phyloP scores from a whole-genome alignment of 2,329 filamentous ascomycete genomes.

The Phaeosphaeriaceae sp. region DNA sequence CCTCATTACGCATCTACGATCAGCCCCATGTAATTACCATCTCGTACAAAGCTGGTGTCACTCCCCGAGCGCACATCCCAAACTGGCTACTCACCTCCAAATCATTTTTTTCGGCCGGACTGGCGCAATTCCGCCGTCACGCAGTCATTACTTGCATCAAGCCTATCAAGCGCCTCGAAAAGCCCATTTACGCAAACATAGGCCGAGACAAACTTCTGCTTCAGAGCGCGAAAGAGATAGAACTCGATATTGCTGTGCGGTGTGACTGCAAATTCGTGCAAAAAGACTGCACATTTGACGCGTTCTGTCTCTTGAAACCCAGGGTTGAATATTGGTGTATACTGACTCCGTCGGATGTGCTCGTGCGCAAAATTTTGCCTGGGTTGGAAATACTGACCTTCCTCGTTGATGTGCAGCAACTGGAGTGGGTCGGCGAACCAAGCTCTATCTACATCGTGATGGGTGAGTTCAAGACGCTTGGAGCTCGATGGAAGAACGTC shows the following conservation, averaged over 20 bases:
- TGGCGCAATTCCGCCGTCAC: too few relatives aligned
- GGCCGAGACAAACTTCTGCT: too few relatives aligned
- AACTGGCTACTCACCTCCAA: too few relatives aligned
- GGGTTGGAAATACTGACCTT: neutral
- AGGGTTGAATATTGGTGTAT: neutral
- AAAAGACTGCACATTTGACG: neutral
- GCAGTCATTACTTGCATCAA: too few relatives aligned
- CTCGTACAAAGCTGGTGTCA: too few relatives aligned
- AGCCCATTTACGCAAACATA: too few relatives aligned
- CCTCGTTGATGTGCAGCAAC: neutral
- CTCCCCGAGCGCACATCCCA: too few relatives aligned
- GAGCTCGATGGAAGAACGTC: neutral
- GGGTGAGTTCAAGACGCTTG: neutral
- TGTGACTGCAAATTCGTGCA: neutral
- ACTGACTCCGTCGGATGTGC: neutral
- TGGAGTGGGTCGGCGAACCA: neutral
- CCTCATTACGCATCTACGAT: too few relatives aligned
- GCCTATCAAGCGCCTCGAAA: too few relatives aligned
- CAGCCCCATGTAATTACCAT: too few relatives aligned
- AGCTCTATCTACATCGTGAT: neutral
- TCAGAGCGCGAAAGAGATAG: neutral
- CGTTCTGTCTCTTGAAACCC: neutral
- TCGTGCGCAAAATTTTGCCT: neutral
- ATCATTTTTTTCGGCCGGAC: too few relatives aligned
- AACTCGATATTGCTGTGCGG: neutral